Conservation (phyloP, 768 basidiomycete genomes). For the Rhizopogon rudus region DNA sequence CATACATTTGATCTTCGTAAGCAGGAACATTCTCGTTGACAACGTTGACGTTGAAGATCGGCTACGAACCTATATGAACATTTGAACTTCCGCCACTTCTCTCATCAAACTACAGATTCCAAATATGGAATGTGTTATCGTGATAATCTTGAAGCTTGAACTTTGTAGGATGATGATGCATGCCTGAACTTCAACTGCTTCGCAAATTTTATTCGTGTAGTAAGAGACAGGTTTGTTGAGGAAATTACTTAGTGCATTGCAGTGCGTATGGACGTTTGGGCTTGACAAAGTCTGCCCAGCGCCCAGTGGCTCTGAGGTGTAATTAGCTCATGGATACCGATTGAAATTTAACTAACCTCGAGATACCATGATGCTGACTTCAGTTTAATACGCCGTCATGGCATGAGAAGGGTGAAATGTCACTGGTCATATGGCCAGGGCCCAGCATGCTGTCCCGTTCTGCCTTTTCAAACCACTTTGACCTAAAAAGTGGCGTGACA, state of each 20-base stretch:
- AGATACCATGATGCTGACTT: neutral
- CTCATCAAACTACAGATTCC: slow-evolving; percentile 20
- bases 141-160: neutral
- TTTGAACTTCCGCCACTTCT: neutral
- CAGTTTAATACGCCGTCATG: neutral
- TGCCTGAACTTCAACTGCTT: no score
- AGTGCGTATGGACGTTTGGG: neutral
- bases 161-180: neutral
- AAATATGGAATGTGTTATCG: slow-evolving; percentile 18
- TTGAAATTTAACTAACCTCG: neutral
- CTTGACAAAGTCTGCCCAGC: neutral
- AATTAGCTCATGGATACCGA: neutral
- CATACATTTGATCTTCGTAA: no score
- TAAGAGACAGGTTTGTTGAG: neutral
- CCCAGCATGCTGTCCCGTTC: neutral
- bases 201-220: neutral
- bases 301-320: neutral
- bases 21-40: no score
- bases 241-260: no score
- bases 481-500: slow-evolving; percentile 20
- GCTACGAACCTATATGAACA: neutral
- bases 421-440: neutral
- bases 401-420: neutral
- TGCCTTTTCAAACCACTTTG: slow-evolving; percentile 4
- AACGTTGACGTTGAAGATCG: no score